Conservation (phyloP, 2,329 filamentous ascomycete species). For the Aspergillus spinulosporus region DNA sequence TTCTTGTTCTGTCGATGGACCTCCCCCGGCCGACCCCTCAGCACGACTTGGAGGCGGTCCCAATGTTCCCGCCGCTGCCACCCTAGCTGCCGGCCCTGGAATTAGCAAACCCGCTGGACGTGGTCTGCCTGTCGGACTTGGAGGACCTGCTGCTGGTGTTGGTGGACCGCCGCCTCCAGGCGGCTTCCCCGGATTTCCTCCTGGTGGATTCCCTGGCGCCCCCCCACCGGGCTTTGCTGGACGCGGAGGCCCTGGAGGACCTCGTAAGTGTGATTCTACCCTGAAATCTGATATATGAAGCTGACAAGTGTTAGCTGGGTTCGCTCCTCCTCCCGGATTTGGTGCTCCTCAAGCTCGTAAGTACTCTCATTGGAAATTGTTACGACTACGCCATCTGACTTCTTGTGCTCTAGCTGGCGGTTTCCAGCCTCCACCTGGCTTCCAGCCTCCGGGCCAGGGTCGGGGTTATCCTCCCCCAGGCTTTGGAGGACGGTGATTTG, state of each 20-base stretch:
- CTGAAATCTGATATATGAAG: background rate
- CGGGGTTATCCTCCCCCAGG: constrained; percentile 55
- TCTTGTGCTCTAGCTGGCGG: constrained; percentile 45
- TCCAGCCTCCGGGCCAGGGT: constrained; percentile 65
- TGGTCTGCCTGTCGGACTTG: constrained; percentile 77
- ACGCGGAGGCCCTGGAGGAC: constrained; percentile 53
- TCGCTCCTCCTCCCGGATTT: constrained; percentile 51
- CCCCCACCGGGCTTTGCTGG: constrained; percentile 53
- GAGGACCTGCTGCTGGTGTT: constrained; percentile 85
- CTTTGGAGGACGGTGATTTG: constrained; percentile 47
- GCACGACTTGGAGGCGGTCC: constrained; percentile 77
- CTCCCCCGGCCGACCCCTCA: constrained; percentile 89
- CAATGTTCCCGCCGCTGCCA: constrained; percentile 57
- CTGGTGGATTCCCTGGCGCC: constrained; percentile 56
- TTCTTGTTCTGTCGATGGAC: constrained; percentile 91
- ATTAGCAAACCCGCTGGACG: constrained; percentile 88
- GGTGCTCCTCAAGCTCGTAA: constrained; percentile 47
- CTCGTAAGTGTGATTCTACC: constrained; percentile 45
- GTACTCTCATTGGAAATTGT: constrained; percentile 26
- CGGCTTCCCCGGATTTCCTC: constrained; percentile 53
- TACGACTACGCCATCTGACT: constrained; percentile 36
- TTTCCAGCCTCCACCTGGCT: constrained; percentile 66
- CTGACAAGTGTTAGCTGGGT: constrained; percentile 41
- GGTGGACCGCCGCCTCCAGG: constrained; percentile 70
- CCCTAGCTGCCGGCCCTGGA: constrained; percentile 79